Percentiles rank a stretch among this genome's conserved stretches.
Evolutionary conservation across 306 rosid genomes (phyloP).

Genomic region (Pyrus bretschneideri): DNA sequence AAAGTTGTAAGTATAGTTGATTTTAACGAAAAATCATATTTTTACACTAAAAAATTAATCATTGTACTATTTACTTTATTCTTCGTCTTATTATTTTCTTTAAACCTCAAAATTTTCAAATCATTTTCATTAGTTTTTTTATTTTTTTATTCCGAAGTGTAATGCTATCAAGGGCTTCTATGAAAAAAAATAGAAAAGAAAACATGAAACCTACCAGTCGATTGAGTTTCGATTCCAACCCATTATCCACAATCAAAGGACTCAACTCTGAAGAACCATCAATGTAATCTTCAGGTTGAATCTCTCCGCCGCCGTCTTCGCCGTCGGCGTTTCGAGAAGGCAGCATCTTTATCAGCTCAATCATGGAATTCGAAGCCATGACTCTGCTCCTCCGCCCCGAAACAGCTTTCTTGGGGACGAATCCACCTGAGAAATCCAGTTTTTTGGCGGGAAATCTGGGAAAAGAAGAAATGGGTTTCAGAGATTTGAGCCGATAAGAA

Average conservation of each 20-base stretch:
- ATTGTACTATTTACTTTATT: no score
- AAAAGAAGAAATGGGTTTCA: constrained; percentile 20
- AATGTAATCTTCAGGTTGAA: constrained; percentile 49
- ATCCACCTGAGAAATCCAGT: constrained; percentile 15
- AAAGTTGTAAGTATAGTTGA: fast-evolving
- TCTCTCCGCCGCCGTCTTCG: constrained; percentile 36
- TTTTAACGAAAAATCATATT: no score
- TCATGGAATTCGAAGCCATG: constrained; percentile 30
- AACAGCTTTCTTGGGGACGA: constrained; percentile 17
- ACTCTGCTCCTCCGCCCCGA: neutral
- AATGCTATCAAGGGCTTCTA: neutral
- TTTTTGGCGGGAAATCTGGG: constrained; percentile 25
- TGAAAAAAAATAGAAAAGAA: neutral
- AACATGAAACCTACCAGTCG: constrained; percentile 39
- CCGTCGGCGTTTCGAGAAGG: constrained; percentile 24
- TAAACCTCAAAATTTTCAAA: no score
- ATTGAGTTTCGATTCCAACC: constrained; percentile 52
- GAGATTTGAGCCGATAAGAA: constrained; percentile 13
- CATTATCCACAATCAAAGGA: constrained; percentile 11
- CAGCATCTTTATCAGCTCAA: constrained; percentile 20
- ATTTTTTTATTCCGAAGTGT: no score
- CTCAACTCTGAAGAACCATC: constrained; percentile 31
- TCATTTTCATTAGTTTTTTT: no score
- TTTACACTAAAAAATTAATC: no score
- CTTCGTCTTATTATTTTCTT: no score